Evolutionary conservation across 139 green algal species (phyloP).

Genomic region (Chlorella sp.): DNA sequence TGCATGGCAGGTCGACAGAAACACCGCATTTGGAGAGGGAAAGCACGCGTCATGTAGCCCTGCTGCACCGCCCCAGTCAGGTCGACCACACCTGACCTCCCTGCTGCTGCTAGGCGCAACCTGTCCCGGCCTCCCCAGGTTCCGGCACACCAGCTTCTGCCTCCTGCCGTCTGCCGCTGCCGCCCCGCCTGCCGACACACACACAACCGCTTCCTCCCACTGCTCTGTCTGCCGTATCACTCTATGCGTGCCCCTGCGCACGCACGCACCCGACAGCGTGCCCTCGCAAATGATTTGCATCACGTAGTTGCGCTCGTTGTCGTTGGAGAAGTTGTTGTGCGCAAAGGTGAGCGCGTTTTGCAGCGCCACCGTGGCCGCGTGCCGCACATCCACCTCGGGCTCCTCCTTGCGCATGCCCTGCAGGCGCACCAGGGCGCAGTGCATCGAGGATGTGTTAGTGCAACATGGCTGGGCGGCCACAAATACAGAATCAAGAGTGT

Average conservation of each 20-base stretch:
- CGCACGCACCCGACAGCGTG: conserved; percentile 61
- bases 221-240: background rate
- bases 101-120: too few species aligned
- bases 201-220: background rate
- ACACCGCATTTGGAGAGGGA: background rate
- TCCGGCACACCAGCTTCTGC: background rate
- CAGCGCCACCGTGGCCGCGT: conserved; percentile 91
- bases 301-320: conserved; percentile 95
- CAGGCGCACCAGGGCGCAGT: conserved; percentile 19
- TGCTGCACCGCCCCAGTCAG: too few species aligned
- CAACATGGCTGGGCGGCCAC: background rate
- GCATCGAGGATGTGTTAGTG: background rate
- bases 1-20: background rate
- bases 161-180: background rate
- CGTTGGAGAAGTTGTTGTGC: conserved; percentile 93
- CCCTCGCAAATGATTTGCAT: conserved; percentile 94
- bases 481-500: background rate
- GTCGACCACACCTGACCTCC: too few species aligned
- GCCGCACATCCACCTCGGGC: conserved; percentile 77
- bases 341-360: conserved; percentile 97
- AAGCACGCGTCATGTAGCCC: background rate
- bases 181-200: background rate
- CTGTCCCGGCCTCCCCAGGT: background rate
- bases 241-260: too few species aligned
- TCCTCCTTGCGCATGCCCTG: conserved; percentile 89